phyloP scores from a whole-genome alignment of 257 asterid species.

The Fraxinus pennsylvanica region DNA sequence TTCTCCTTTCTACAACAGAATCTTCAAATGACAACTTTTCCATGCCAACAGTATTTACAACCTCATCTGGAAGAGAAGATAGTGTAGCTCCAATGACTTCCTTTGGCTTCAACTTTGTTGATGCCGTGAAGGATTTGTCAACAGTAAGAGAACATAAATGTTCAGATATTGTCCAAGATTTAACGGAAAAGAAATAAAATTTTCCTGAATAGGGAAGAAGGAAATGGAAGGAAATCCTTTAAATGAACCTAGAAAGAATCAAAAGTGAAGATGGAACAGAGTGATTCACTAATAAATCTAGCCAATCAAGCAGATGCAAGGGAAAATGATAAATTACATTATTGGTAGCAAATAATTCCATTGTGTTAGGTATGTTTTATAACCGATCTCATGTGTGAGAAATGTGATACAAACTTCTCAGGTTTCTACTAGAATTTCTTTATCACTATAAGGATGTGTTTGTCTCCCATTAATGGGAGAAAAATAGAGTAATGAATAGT shows the following conservation, averaged over 20 bases:
- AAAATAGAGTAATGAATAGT: too few relatives aligned
- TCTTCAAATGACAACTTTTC: conserved; percentile 69
- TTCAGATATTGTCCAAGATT: conserved; percentile 30
- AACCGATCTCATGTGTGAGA: conserved; percentile 3
- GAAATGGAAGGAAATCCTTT: conserved; percentile 12
- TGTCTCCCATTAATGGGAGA: too few relatives aligned
- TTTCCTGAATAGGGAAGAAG: conserved; percentile 4
- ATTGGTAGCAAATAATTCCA: conserved; percentile 8
- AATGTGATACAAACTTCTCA: conserved; percentile 18
- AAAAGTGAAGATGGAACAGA: conserved; percentile 89
- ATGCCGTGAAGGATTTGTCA: conserved; percentile 69
- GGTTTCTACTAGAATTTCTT: conserved; percentile 19
- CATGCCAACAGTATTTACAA: too few relatives aligned
- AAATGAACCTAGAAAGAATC: conserved; percentile 75
- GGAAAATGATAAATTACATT: background rate
- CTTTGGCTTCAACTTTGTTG: conserved; percentile 77
- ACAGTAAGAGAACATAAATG: conserved; percentile 22
- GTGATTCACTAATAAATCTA: conserved; percentile 84
- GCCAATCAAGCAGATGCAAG: conserved; percentile 83
- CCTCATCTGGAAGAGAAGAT: conserved; percentile 73
- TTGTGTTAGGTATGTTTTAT: background rate
- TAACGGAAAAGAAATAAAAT: background rate
- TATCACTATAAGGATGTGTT: background rate
- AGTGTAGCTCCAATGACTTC: conserved; percentile 83
- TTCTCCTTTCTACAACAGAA: conserved; percentile 81